Evolutionary conservation across 108 stramenopile genomes (phyloP), one percentile per base, ranked within the genome.

Genomic region (Skeletonema potamos): DNA sequence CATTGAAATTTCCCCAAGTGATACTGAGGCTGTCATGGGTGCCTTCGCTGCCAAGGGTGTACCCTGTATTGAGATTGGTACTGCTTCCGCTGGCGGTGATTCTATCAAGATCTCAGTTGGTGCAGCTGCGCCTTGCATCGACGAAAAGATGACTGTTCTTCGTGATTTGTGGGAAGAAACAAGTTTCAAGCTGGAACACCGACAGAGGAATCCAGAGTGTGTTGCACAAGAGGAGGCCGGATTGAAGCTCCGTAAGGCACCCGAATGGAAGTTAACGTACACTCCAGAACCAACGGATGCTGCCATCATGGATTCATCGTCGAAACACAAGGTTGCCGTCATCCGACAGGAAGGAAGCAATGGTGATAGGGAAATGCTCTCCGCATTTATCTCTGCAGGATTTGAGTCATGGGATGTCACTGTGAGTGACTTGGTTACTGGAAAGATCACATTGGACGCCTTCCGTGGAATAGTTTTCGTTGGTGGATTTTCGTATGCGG

Each of bases 341-440:
- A 73, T 99, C 36, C 92, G 99, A 8, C 96, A 98, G 82, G 99
- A 99, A 84, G 99, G 99, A 18, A 95, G 94, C 73, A 99, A 99
- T 74, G 99, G 99, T 27, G 99, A 99, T 80, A 81, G 98, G 26
- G 99, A 99, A 77, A 98, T 99, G 98, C 75, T 90, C 28, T 84
- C 98, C 8, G 99, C 99, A 9, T 99, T 98, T 83, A 56, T 92
- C 32, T 64, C 92, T 8, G 98, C 98, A 33, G 99, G 99, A 6
- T 96, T 99, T 67, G 98, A 98, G 66, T 86, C 94, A 0, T 99
- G 98, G 98, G 98, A 99, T 81, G 94, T 99, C 51, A 90, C 85
- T 41, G 93, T 97, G 32, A 90, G 82, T 44, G 96, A 98, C 70
- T 78, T 98, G 58, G 62, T 95, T 29, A 63, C 64, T 43, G 96